Conservation (phyloP, 2,329 filamentous ascomycete genomes). For the Metarhizium anisopliae region DNA sequence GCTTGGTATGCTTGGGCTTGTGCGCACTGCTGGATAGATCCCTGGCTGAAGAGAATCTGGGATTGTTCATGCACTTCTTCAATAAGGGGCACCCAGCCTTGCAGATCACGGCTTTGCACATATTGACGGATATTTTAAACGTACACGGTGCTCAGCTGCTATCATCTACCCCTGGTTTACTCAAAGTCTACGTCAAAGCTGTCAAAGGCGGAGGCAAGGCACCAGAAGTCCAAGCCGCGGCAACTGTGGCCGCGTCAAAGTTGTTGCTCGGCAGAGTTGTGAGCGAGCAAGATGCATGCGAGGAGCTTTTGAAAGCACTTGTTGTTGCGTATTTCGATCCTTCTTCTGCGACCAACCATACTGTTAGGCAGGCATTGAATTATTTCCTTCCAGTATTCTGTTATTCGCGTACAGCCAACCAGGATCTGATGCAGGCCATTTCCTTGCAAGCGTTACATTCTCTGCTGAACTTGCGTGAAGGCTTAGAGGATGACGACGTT, state of each 20-base stretch:
- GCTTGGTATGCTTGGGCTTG: slow-evolving; percentile 79
- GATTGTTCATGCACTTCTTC: slow-evolving; percentile 92
- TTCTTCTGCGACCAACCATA: slow-evolving; percentile 68
- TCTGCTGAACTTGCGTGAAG: slow-evolving; percentile 64
- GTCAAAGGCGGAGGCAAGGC: slow-evolving; percentile 63
- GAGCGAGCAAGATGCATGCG: slow-evolving; percentile 54
- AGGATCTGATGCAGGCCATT: slow-evolving; percentile 68
- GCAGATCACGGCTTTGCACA: slow-evolving; percentile 84
- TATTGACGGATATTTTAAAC: slow-evolving; percentile 86
- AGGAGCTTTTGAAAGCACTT: slow-evolving; percentile 75
- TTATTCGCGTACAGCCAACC: slow-evolving; percentile 75
- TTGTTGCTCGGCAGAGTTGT: slow-evolving; percentile 75
- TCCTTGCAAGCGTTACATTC: slow-evolving; percentile 67
- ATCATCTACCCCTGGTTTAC: slow-evolving; percentile 55
- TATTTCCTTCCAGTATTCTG: slow-evolving; percentile 96
- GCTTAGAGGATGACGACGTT: slow-evolving; percentile 64
- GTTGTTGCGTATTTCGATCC: slow-evolving; percentile 87
- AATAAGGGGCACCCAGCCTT: slow-evolving; percentile 83
- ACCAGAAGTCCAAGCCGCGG: slow-evolving; percentile 69
- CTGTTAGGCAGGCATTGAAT: slow-evolving; percentile 74
- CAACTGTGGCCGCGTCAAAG: slow-evolving; percentile 76
- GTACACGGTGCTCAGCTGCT: slow-evolving; percentile 77
- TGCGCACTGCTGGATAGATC: slow-evolving; percentile 88
- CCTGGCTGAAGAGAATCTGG: slow-evolving; percentile 84
- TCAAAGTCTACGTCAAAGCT: slow-evolving; percentile 80